Evolutionary conservation across 2,329 filamentous ascomycete genomes (phyloP).

Genomic region (Trichoderma afroharzianum): DNA sequence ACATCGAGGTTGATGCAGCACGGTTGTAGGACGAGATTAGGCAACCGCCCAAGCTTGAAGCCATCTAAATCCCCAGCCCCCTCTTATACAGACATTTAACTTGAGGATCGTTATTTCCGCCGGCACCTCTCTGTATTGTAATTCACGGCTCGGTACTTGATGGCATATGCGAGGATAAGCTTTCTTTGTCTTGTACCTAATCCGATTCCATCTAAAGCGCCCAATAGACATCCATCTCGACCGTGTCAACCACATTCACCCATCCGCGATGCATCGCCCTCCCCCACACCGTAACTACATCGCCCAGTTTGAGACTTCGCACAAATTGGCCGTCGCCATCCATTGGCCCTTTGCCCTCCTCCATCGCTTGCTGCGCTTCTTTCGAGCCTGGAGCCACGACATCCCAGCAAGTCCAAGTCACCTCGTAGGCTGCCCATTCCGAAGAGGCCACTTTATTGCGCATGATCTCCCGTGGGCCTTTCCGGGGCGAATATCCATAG

Average conservation of each 20-base stretch:
- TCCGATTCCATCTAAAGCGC: slow-evolving; percentile 35
- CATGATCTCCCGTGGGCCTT: slow-evolving; percentile 42
- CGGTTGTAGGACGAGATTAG: background rate
- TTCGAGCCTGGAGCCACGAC: slow-evolving; percentile 41
- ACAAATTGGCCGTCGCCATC: slow-evolving; percentile 55
- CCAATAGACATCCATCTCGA: slow-evolving; percentile 57
- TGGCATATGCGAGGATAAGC: background rate
- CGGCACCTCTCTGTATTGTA: background rate
- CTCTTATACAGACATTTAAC: background rate
- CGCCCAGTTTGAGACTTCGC: slow-evolving; percentile 51
- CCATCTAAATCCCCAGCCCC: background rate
- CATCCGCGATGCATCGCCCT: slow-evolving; percentile 54
- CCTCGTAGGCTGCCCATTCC: slow-evolving; percentile 37
- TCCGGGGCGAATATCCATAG: background rate
- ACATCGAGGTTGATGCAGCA: background rate
- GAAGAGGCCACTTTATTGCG: slow-evolving; percentile 40
- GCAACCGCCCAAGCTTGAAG: background rate
- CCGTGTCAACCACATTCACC: slow-evolving; percentile 48
- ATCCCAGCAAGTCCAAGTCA: slow-evolving; percentile 55
- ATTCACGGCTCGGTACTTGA: background rate
- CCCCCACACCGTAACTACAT: slow-evolving; percentile 59
- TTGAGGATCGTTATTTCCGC: background rate
- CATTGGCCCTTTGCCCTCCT: slow-evolving; percentile 46
- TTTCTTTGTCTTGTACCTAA: background rate
- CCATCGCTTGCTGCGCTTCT: slow-evolving; percentile 35